Evolutionary conservation across 2,329 filamentous ascomycete species (phyloP), one percentile per base, ranked within the genome.

Genomic region (Pleomassaria siparia): DNA sequence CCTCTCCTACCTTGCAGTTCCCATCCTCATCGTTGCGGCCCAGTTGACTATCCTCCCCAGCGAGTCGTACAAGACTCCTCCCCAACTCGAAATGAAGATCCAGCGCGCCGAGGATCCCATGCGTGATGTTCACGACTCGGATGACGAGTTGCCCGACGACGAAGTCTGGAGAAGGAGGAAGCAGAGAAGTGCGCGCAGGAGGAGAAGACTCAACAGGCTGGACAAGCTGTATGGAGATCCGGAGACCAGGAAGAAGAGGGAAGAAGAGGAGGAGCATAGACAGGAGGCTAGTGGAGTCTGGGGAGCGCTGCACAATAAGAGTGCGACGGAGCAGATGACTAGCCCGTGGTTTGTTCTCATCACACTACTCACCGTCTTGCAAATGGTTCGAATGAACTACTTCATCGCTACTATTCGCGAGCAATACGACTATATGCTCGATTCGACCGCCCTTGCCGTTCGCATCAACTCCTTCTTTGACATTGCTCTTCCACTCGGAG

Each of bases 261-360:
- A 80, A 49, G 76, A 79, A 47, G 59, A 67, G 46, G 85, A 91
- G 66, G 85, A 88, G 66, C 76, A 80, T 51, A 85, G 83, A 56
- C 85, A 87, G 43, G 77, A 81, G 43, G 79, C 79, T 3, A 87
- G 84, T 22, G 89, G 88, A 11, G 87, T 95, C 30, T 95, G 89
- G 88, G 91, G 91, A 35, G 86, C 86, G 20, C 80, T 95, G 74
- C 91, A 96, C 66, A 84, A 84, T 47, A 78, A 80, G 58, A 81
- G 86, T 1, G 86, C 88, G 1, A 64, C 78, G 33, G 76, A 88
- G 59, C 91, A 96, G 73, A 87, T 95, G 62, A 69, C 75, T 12
- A 89, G 86, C 4, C 86, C 86, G 0, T 95, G 89, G 89, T 95
- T 92, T 66, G 76, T 89, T 26, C 78, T 95, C 29, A 88, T 95